A percentile compares a stretch with the other conserved stretches of the same genome.
Conservation (phyloP, 164 flowering plant species). For the Sedum album region DNA sequence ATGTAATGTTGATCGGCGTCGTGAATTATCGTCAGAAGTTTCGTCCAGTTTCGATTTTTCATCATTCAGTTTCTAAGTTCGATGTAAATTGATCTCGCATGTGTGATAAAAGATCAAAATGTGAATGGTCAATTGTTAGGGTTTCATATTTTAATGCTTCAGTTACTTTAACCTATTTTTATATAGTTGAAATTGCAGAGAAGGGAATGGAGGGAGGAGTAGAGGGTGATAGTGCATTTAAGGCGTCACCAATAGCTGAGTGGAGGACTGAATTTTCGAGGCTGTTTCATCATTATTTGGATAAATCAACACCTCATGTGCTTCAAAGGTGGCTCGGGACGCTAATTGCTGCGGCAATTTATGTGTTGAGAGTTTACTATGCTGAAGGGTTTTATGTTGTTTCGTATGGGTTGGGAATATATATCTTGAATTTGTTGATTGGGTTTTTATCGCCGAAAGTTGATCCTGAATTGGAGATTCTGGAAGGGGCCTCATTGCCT, state of each 20-base stretch:
- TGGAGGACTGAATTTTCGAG: not conserved
- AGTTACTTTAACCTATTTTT: not conserved
- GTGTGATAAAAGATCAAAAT: too few species aligned
- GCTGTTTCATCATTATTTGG: constrained; percentile 2
- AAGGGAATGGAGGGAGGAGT: constrained; percentile 7
- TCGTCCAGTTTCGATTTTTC: too few species aligned
- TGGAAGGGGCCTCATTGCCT: constrained; percentile 29
- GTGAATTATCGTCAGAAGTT: too few species aligned
- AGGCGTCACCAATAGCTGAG: not conserved
- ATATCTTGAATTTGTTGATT: constrained; percentile 41
- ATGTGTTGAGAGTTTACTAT: constrained; percentile 34
- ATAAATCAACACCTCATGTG: not conserved
- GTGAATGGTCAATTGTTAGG: too few species aligned
- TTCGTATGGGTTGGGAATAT: constrained; percentile 41
- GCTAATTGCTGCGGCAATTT: constrained; percentile 13
- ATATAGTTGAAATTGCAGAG: not conserved
- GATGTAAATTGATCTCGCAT: too few species aligned
- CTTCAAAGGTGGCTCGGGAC: constrained; percentile 2
- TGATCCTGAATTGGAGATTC: constrained; percentile 35
- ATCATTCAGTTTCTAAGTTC: too few species aligned
- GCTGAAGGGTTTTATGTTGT: constrained; percentile 43
- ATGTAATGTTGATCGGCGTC: too few species aligned
- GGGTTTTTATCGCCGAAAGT: constrained; percentile 50
- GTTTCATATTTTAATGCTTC: not conserved
- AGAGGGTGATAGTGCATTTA: not conserved